Evolutionary conservation across 345 rosid genomes (phyloP).

Genomic region (Pistacia atlantica): DNA sequence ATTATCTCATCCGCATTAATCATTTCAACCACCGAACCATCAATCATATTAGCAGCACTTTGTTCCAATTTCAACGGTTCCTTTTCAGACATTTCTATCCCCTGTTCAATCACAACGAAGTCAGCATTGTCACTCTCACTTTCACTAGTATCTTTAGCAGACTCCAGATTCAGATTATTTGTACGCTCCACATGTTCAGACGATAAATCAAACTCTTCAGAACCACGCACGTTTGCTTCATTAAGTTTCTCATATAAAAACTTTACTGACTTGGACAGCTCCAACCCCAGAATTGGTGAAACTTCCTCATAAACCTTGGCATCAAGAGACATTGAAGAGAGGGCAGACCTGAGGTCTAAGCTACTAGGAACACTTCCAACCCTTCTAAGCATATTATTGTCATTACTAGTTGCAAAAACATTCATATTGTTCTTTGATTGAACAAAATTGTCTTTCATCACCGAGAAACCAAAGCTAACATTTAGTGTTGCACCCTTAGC

Average conservation of each 20-base stretch:
- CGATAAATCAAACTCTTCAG: constrained; percentile 30
- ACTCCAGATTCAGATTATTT: constrained; percentile 22
- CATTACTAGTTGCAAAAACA: constrained; percentile 20
- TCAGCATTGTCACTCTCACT: constrained; percentile 40
- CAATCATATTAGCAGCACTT: constrained; percentile 24
- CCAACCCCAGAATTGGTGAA: constrained; percentile 45
- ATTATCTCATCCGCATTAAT: constrained; percentile 56
- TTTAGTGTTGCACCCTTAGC: constrained; percentile 68
- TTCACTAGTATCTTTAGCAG: constrained; percentile 21
- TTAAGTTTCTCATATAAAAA: constrained; percentile 61
- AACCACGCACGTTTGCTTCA: constrained; percentile 40
- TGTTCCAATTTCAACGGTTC: constrained; percentile 29
- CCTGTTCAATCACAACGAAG: constrained; percentile 43
- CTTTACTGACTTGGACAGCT: constrained; percentile 67
- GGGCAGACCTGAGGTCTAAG: constrained; percentile 30
- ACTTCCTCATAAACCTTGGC: constrained; percentile 38
- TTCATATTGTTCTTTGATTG: constrained; percentile 36
- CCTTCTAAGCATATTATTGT: constrained; percentile 38
- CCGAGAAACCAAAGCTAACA: constrained; percentile 67
- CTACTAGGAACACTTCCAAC: constrained; percentile 55
- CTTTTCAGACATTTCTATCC: constrained; percentile 48
- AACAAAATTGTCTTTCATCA: constrained; percentile 27
- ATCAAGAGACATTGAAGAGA: constrained; percentile 40
- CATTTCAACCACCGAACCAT: constrained; percentile 45
- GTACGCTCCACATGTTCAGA: constrained; percentile 27